Evolutionary conservation across 2,329 filamentous ascomycete genomes (phyloP), one percentile per base, ranked within the genome.

Genomic region (Talaromyces rugulosus): DNA sequence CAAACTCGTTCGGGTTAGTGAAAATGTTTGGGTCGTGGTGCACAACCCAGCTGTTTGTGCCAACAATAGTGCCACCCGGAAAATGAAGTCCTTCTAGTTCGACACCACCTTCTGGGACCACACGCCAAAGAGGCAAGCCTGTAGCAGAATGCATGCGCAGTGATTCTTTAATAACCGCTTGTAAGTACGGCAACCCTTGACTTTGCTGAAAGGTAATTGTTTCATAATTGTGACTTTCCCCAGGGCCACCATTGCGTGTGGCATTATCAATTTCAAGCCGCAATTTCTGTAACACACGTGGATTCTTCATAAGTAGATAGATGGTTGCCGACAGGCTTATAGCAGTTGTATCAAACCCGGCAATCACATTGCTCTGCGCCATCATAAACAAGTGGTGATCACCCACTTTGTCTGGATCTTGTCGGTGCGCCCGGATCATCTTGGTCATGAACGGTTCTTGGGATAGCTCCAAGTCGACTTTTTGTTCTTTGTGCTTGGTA

Each of bases 371-470:
- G 50, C 74, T 72, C 59, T 71, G 63, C 2, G 71, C 72, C 72
- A 76, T 74, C 60, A 75, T 75, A n/a, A 72, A 69, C 2, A 77
- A 62, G 62, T 77, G 78, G 34, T 72, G 72, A 34, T 75, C 68
- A 0, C 75, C 78, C 9, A 82, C 74, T 27, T 71, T 78, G 1
- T 77, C 70, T 0, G 80, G 78, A 50, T 81, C 69, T n/a, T 75
- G 69, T 12, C 75, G 71, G 47, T 79, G 75, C 11, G 76, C 74
- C 2, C 70, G 65, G 5, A 82, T 67, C 62, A 81, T 67, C 60
- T 79, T 81, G 4, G 77, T 74, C 58, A 81, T 66, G 36, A 82
- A 80, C 63, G 60, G 34, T 18, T 75, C 75, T 67, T 70, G 71
- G 2, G 68, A 71, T 36, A 61, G 34, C n/a, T 65, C 62, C n/a